phyloP scores from a whole-genome alignment of 2,329 filamentous ascomycete species.

The Nothophaeocryptopus gaeumannii region DNA sequence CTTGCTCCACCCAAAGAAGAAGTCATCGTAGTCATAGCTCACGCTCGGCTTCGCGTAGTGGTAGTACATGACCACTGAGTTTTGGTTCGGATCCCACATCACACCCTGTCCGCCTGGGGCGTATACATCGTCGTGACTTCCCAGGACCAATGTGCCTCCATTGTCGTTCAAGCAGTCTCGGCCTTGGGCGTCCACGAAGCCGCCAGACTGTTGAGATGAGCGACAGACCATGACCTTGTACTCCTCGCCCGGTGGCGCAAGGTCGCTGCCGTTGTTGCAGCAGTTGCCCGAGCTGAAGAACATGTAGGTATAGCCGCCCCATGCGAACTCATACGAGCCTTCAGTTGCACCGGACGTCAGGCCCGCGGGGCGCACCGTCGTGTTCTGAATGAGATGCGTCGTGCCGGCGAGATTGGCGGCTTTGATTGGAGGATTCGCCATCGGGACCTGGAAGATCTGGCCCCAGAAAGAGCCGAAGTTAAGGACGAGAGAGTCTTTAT shows the following conservation, averaged over 20 bases:
- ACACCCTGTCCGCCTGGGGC: conserved; percentile 65
- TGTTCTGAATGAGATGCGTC: conserved; percentile 55
- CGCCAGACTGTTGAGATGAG: conserved; percentile 49
- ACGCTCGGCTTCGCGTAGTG: conserved; percentile 47
- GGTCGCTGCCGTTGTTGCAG: conserved; percentile 35
- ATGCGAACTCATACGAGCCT: conserved; percentile 55
- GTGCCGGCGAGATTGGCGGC: conserved; percentile 24
- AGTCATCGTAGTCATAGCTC: conserved; percentile 23
- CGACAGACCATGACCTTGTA: conserved; percentile 65
- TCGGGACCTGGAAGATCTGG: conserved; percentile 59
- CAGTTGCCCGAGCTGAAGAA: conserved; percentile 40
- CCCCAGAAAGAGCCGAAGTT: conserved; percentile 67
- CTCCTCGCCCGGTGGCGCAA: conserved; percentile 50
- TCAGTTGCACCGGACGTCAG: conserved; percentile 51
- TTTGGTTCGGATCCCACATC: conserved; percentile 45
- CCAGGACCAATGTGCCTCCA: conserved; percentile 60
- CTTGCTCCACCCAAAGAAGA: conserved; percentile 28
- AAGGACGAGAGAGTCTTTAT: conserved; percentile 6
- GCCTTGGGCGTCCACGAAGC: conserved; percentile 57
- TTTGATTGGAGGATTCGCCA: conserved; percentile 36
- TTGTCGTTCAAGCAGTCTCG: conserved; percentile 50
- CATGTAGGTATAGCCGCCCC: conserved; percentile 60
- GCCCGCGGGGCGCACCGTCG: conserved; percentile 38
- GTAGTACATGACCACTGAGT: conserved; percentile 60
- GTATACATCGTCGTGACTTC: conserved; percentile 60